Evolutionary conservation across 2,329 filamentous ascomycete genomes (phyloP).

Genomic region (Aspergillus niger): DNA sequence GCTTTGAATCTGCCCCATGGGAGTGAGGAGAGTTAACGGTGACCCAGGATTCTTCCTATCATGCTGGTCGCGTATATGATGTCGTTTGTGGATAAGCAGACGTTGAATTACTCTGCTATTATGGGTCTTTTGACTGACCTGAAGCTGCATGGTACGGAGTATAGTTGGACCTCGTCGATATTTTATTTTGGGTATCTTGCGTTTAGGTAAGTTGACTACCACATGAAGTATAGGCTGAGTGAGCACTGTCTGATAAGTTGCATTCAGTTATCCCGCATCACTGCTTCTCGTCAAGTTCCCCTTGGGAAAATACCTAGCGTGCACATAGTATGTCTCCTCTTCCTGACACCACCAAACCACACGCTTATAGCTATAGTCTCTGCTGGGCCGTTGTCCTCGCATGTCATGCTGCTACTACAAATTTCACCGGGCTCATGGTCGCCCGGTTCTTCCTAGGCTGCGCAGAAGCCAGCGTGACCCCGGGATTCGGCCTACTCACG

Average conservation of each 20-base stretch:
- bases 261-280: conserved; percentile 28
- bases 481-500: conserved; percentile 39
- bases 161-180: conserved; percentile 26
- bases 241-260: neutral
- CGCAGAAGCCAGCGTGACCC: conserved; percentile 42
- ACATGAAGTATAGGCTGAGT: neutral
- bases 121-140: conserved; percentile 27
- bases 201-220: conserved; percentile 29
- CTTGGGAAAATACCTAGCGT: conserved; percentile 39
- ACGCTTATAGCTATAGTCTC: conserved; percentile 19
- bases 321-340: conserved; percentile 19
- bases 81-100: conserved; percentile 41
- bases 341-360: neutral
- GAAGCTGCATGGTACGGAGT: conserved; percentile 26
- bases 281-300: conserved; percentile 40
- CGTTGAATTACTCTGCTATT: conserved; percentile 35
- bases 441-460: conserved; percentile 48
- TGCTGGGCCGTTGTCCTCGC: conserved; percentile 36
- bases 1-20: neutral
- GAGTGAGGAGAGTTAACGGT: neutral
- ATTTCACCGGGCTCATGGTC: conserved; percentile 42
- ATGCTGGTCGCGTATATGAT: conserved; percentile 33
- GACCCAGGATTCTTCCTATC: conserved; percentile 26
- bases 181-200: conserved; percentile 34
- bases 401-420: conserved; percentile 40